phyloP scores from a whole-genome alignment of 2,329 filamentous ascomycete genomes.

The Atkinsonella hypoxylon region DNA sequence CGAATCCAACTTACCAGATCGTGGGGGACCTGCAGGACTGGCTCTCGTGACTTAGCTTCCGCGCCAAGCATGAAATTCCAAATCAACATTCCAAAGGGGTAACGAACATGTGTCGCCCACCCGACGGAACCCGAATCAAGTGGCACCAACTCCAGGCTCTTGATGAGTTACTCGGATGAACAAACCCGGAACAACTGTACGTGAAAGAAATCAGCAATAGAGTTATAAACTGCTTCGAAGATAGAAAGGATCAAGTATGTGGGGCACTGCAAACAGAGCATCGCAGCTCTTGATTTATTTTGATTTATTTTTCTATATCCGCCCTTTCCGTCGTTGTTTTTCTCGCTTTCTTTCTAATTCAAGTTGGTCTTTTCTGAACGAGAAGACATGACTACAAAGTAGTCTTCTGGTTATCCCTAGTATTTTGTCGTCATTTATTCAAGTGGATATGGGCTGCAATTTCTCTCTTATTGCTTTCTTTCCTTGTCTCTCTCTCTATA shows the following conservation, averaged over 20 bases:
- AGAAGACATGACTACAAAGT: no score
- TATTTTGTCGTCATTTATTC: no score
- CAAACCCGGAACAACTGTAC: background rate
- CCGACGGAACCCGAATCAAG: background rate
- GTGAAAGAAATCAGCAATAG: no score
- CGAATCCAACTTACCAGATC: constrained; percentile 30
- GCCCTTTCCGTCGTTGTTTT: background rate
- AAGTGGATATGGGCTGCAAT: no score
- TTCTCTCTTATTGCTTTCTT: no score
- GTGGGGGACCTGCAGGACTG: constrained; percentile 28
- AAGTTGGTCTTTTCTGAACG: background rate
- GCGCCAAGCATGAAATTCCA: background rate
- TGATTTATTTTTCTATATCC: background rate
- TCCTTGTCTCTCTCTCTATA: no score
- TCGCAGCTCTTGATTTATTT: background rate
- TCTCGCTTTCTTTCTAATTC: background rate
- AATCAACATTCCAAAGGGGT: background rate
- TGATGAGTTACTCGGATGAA: background rate
- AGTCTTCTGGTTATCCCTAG: no score
- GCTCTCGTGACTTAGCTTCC: constrained; percentile 15
- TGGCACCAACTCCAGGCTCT: background rate
- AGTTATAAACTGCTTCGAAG: background rate
- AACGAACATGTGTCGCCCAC: background rate
- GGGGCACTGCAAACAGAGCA: background rate
- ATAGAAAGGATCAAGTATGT: background rate